Conservation (phyloP, 768 basidiomycete species). For the Hygrocybe punicea region DNA sequence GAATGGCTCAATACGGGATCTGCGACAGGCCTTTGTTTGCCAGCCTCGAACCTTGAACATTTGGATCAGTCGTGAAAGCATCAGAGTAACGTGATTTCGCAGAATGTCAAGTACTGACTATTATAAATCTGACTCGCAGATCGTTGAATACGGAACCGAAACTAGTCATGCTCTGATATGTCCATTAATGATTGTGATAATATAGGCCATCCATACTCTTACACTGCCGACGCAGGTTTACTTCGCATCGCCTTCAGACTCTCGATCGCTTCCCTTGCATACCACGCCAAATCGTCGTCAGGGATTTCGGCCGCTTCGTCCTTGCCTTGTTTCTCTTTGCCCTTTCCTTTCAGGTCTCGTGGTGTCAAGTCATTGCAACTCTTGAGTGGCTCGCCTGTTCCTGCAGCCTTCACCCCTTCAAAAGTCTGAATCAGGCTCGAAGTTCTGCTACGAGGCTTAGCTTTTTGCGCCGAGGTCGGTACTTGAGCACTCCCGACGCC, state of each 20-base stretch:
- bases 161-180: background rate
- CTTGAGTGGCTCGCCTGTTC: background rate
- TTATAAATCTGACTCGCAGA: background rate
- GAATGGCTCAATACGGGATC: too few species aligned
- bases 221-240: constrained; percentile 14
- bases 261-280: constrained; percentile 8
- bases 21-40: too few species aligned
- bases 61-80: too few species aligned
- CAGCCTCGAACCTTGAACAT: background rate
- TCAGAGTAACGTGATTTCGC: background rate
- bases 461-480: background rate
- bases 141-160: background rate
- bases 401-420: constrained; percentile 2
- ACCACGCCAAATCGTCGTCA: constrained; percentile 10
- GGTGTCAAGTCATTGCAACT: background rate
- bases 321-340: background rate
- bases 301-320: background rate
- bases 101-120: background rate
- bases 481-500: background rate
- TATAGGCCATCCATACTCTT: background rate
- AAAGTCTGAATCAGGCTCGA: background rate
- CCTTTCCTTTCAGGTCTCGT: constrained; percentile 7
- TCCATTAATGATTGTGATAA: constrained; percentile 1
- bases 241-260: constrained; percentile 10
- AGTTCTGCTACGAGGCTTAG: background rate